A percentile compares a stretch with the other conserved stretches of the same genome.
Conservation (phyloP, 2,329 filamentous ascomycete genomes). For the Fusarium redolens region DNA sequence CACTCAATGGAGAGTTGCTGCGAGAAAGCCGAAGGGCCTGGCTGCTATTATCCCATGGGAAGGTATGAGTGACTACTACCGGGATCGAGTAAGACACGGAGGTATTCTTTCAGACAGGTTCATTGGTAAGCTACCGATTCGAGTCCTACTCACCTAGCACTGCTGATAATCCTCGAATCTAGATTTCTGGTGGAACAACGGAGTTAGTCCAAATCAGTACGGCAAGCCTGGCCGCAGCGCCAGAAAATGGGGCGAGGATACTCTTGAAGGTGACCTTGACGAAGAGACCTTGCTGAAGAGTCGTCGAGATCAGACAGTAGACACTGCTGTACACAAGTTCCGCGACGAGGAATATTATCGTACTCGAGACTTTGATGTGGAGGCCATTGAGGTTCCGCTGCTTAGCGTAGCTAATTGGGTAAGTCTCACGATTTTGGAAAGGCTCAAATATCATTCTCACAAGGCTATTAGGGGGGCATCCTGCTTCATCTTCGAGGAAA, state of each 20-base stretch:
- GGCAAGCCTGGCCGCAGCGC: slow-evolving; percentile 62
- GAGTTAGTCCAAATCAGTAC: slow-evolving; percentile 67
- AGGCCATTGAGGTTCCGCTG: slow-evolving; percentile 74
- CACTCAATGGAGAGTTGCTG: slow-evolving; percentile 61
- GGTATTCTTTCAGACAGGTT: slow-evolving; percentile 69
- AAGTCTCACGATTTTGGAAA: slow-evolving; percentile 48
- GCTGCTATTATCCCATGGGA: slow-evolving; percentile 61
- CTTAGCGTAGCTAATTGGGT: slow-evolving; percentile 78
- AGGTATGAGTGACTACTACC: slow-evolving; percentile 65
- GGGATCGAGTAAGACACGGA: slow-evolving; percentile 69
- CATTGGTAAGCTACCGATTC: slow-evolving; percentile 51
- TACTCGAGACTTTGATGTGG: slow-evolving; percentile 71
- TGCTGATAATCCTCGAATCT: accelerated
- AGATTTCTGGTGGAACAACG: slow-evolving; percentile 40
- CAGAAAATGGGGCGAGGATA: slow-evolving; percentile 64
- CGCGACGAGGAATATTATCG: slow-evolving; percentile 73
- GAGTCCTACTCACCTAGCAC: accelerated
- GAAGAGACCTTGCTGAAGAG: slow-evolving; percentile 62
- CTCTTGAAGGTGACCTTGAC: slow-evolving; percentile 67
- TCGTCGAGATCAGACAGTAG: slow-evolving; percentile 58
- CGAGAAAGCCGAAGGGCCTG: slow-evolving; percentile 57
- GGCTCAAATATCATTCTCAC: neutral
- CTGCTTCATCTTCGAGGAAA: slow-evolving; percentile 77
- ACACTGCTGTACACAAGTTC: slow-evolving; percentile 64
- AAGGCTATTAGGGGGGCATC: slow-evolving; percentile 52